A percentile compares a stretch with the other conserved stretches of the same genome.
Evolutionary conservation across 1,139 yeast species (phyloP).

Genomic region (Arxiozyma slooffiae): DNA sequence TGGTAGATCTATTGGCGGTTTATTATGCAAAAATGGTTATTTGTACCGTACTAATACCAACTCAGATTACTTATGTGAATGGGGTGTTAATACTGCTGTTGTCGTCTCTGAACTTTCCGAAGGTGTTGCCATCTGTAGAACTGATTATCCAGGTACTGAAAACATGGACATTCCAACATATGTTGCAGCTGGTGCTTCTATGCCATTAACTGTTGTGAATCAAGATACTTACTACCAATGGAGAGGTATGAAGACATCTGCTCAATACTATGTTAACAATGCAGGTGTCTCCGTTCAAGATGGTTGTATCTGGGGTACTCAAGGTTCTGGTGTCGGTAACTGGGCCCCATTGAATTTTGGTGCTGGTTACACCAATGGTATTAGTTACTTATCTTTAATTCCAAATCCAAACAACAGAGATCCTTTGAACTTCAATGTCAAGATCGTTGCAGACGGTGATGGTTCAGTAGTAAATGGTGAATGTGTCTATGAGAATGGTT

Average conservation of each 20-base stretch:
- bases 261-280: constrained; percentile 73
- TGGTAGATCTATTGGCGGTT: constrained; percentile 77
- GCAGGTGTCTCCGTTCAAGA: constrained; percentile 67
- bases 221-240: constrained; percentile 52
- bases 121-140: constrained; percentile 69
- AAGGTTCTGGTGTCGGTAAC: constrained; percentile 62
- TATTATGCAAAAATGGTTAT: constrained; percentile 57
- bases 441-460: constrained; percentile 52
- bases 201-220: constrained; percentile 58
- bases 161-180: constrained; percentile 76
- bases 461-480: constrained; percentile 46
- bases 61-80: constrained; percentile 58
- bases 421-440: constrained; percentile 56
- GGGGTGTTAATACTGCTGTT: constrained; percentile 58
- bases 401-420: constrained; percentile 69
- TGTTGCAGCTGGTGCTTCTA: constrained; percentile 47
- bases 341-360: constrained; percentile 79
- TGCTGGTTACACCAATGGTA: constrained; percentile 56
- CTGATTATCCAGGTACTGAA: constrained; percentile 85
- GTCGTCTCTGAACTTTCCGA: constrained; percentile 48
- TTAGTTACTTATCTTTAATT: constrained; percentile 63
- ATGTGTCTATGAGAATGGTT: constrained; percentile 57
- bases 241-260: constrained; percentile 57
- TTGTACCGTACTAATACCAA: constrained; percentile 58
- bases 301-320: constrained; percentile 69